A percentile compares a stretch with the other conserved stretches of the same genome.
These are phyloP conservation scores for Saccharomycopsis fermentans DNA, from an alignment of 805 yeast genomes.

Conservation along the genomic window DNA sequence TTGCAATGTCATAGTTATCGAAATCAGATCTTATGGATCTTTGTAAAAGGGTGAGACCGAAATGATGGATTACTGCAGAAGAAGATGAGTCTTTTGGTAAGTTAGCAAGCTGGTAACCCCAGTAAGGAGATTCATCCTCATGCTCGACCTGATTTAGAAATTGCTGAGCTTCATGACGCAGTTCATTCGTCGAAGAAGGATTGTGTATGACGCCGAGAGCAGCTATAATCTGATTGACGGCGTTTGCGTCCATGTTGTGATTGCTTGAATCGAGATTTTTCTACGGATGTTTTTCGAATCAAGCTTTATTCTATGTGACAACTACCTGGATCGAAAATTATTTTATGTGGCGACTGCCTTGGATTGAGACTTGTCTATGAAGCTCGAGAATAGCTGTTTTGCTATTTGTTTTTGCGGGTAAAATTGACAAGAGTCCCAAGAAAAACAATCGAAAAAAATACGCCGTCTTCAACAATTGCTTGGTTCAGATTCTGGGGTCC, in stretches of 20 bases:
- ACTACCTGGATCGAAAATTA: no score
- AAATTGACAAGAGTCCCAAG: neutral
- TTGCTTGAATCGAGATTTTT: neutral
- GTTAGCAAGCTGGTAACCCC: conserved; percentile 83
- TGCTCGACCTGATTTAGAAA: conserved; percentile 69
- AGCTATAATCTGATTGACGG: conserved; percentile 60
- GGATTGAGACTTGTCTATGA: no score
- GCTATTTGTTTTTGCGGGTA: neutral
- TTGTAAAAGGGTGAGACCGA: conserved; percentile 74
- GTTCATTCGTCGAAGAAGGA: conserved; percentile 48
- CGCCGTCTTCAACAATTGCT: no score
- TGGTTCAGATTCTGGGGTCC: no score
- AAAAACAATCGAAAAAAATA: neutral
- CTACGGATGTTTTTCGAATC: neutral
- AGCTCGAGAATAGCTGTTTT: no score
- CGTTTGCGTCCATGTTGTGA: conserved; percentile 47
- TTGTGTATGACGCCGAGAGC: conserved; percentile 72
- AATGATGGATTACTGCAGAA: conserved; percentile 74
- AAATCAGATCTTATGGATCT: conserved; percentile 54
- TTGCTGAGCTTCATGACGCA: conserved; percentile 46
- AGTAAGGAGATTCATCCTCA: conserved; percentile 75
- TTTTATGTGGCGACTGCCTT: no score
- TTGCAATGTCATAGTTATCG: conserved; percentile 43
- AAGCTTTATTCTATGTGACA: no score
- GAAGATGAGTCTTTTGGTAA: conserved; percentile 21